Conservation (phyloP, 176 grass and related monocot species). For the Musa acuminata region DNA sequence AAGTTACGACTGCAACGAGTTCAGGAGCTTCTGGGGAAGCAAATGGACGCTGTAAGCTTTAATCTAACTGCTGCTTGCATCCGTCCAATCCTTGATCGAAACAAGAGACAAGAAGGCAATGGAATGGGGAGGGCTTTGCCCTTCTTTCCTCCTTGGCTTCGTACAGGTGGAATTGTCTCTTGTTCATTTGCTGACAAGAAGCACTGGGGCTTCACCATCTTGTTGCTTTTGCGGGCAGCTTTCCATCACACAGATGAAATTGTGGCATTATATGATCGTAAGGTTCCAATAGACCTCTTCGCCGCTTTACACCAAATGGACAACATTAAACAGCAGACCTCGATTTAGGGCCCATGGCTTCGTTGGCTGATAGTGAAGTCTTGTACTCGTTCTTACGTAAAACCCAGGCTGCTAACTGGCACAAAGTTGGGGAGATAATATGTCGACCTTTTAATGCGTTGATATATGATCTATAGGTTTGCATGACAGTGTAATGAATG, state of each 20-base stretch:
- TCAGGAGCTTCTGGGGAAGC: too few species aligned
- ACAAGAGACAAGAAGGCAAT: background rate
- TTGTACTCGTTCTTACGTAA: background rate
- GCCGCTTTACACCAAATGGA: background rate
- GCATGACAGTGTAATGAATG: too few species aligned
- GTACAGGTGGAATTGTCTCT: background rate
- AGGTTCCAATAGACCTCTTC: background rate
- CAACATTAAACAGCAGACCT: background rate
- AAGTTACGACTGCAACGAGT: too few species aligned
- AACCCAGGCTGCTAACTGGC: too few species aligned
- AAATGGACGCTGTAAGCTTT: too few species aligned
- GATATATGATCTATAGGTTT: too few species aligned
- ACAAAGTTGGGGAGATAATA: too few species aligned
- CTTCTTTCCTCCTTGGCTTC: background rate
- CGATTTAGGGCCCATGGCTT: background rate
- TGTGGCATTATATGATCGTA: too few species aligned
- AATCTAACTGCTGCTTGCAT: too few species aligned
- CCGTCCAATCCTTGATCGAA: too few species aligned
- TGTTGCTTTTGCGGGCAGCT: background rate
- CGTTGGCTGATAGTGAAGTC: background rate
- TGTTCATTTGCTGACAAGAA: constrained; percentile 3
- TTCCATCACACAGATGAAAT: background rate
- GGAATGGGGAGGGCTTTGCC: background rate
- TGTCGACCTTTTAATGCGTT: too few species aligned
- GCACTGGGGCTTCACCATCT: background rate